A percentile compares a stretch with the other conserved stretches of the same genome.
Evolutionary conservation across 2,329 filamentous ascomycete genomes (phyloP).

Genomic region (Bimuria novae-zelandiae): DNA sequence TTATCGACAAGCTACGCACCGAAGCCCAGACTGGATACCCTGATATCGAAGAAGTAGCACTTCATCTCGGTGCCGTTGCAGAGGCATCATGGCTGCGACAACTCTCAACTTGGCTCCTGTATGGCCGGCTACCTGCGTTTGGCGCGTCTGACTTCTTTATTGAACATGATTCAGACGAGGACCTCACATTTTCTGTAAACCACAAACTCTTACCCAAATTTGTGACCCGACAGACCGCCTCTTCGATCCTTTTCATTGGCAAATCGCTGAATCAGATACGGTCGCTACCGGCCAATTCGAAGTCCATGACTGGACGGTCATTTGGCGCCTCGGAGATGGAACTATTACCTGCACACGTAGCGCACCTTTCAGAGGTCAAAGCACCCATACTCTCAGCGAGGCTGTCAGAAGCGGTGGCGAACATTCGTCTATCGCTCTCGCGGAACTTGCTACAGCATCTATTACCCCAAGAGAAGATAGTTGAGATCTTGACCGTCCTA

Average conservation of each 20-base stretch:
- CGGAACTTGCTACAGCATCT: conserved; percentile 82
- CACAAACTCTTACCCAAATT: conserved; percentile 73
- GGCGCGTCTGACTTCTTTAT: conserved; percentile 89
- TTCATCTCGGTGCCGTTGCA: conserved; percentile 73
- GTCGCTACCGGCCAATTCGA: conserved; percentile 37
- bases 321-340: conserved; percentile 55
- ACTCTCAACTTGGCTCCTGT: conserved; percentile 86
- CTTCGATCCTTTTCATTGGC: conserved; percentile 88
- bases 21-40: conserved; percentile 86
- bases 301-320: conserved; percentile 27
- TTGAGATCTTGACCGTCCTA: conserved; percentile 76
- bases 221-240: conserved; percentile 72
- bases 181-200: conserved; percentile 34
- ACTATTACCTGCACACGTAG: conserved; percentile 70
- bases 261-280: conserved; percentile 85
- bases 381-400: conserved; percentile 75
- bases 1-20: conserved; percentile 76
- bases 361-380: conserved; percentile 67
- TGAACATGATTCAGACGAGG: conserved; percentile 42
- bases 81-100: conserved; percentile 93
- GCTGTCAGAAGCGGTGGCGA: conserved; percentile 72
- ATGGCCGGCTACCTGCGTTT: conserved; percentile 79
- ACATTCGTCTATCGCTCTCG: conserved; percentile 80
- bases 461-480: conserved; percentile 75
- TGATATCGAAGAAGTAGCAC: conserved; percentile 78